Conservation (phyloP, 164 flowering plant species). For the Magnolia sinica region DNA sequence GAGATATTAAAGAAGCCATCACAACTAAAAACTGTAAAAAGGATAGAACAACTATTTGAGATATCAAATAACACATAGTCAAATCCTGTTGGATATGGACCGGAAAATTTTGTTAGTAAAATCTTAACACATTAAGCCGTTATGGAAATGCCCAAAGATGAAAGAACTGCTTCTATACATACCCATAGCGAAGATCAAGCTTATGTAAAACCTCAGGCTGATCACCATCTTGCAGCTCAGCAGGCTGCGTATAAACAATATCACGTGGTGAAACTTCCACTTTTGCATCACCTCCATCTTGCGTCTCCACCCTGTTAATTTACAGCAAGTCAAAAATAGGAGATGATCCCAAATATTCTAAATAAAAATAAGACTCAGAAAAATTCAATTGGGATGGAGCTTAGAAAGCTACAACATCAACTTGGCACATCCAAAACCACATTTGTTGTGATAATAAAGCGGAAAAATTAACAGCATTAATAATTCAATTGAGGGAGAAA, state of each 20-base stretch:
- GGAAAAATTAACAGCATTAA: no score
- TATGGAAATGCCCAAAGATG: neutral
- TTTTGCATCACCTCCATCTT: slow-evolving; percentile 99
- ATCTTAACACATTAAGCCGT: neutral
- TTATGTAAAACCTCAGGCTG: slow-evolving; percentile 66
- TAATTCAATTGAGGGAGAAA: no score
- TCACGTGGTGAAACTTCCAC: slow-evolving; percentile 96
- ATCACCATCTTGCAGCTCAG: slow-evolving; percentile 61
- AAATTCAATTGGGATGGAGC: neutral
- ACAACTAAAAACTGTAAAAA: neutral
- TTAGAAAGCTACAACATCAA: no score
- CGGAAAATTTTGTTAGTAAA: neutral
- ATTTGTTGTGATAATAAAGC: no score
- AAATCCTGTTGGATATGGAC: neutral
- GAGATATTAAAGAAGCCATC: neutral
- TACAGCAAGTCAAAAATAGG: slow-evolving; percentile 11
- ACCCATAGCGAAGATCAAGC: slow-evolving; percentile 97
- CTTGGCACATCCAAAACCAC: no score
- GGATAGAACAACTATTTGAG: neutral
- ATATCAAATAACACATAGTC: neutral
- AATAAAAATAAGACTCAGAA: neutral
- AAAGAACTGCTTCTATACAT: slow-evolving; percentile 18
- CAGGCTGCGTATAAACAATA: slow-evolving; percentile 76
- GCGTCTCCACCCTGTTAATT: slow-evolving; percentile 83
- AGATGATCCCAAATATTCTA: neutral